phyloP scores from a whole-genome alignment of 495 filamentous ascomycete species.

The Hypoxylon cercidicola region DNA sequence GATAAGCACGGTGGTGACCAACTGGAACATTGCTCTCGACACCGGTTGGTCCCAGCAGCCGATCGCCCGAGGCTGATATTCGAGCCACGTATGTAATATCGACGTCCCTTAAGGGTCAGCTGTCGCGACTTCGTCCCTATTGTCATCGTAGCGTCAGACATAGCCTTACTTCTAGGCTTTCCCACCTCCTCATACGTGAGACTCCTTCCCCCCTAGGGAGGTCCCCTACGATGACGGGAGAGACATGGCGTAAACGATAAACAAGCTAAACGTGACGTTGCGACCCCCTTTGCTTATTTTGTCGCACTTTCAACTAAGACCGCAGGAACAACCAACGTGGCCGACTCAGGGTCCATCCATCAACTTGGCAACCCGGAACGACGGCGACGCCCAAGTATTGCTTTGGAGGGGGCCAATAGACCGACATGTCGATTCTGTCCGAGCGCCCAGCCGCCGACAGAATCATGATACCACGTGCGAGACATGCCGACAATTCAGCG shows the following conservation, averaged over 20 bases:
- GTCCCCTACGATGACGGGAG: constrained; percentile 33
- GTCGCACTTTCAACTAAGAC: constrained; percentile 15
- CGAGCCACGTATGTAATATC: constrained; percentile 41
- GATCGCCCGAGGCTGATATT: constrained; percentile 35
- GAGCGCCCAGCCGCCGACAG: constrained; percentile 5
- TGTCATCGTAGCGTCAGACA: constrained; percentile 20
- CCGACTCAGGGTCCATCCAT: constrained; percentile 34
- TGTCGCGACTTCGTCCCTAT: constrained; percentile 18
- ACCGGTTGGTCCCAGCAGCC: constrained; percentile 29
- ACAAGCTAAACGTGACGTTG: constrained; percentile 13
- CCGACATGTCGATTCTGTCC: constrained; percentile 3
- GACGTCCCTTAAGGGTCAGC: constrained; percentile 34
- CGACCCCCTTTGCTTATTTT: constrained; percentile 11
- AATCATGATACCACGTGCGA: constrained; percentile 23
- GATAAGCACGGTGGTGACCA: constrained; percentile 20
- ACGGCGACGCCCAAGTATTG: constrained; percentile 17
- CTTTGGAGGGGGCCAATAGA: constrained; percentile 3
- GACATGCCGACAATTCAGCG: constrained; percentile 27
- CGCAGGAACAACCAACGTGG: constrained; percentile 30
- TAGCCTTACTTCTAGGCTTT: constrained; percentile 24
- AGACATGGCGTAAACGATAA: constrained; percentile 21
- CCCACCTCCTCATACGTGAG: constrained; percentile 26
- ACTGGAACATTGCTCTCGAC: constrained; percentile 13
- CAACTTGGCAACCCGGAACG: constrained; percentile 14
- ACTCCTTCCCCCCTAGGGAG: constrained; percentile 35